Evolutionary conservation across 2,329 filamentous ascomycete genomes (phyloP).

Genomic region (Cytospora chrysosperma): DNA sequence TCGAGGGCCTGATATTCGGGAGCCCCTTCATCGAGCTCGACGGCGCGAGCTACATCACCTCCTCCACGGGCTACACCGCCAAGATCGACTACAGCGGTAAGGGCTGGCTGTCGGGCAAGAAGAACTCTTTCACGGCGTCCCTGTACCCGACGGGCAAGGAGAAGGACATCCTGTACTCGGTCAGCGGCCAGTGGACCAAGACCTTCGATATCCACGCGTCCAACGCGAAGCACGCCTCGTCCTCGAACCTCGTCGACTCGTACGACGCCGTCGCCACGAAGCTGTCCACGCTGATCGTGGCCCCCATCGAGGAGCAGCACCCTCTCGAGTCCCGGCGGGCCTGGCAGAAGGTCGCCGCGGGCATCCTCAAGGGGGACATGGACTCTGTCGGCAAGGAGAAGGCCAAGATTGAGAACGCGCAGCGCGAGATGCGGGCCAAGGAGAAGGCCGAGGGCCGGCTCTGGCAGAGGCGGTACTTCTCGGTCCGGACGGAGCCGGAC

Average conservation of each 20-base stretch:
- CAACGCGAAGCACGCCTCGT: conserved; percentile 48
- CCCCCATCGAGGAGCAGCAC: conserved; percentile 75
- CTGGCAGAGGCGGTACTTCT: conserved; percentile 88
- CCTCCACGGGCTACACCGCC: conserved; percentile 80
- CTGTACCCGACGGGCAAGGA: conserved; percentile 70
- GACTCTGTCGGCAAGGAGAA: conserved; percentile 77
- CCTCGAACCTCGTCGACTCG: conserved; percentile 51
- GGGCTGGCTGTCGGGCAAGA: conserved; percentile 93
- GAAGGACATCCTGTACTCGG: conserved; percentile 75
- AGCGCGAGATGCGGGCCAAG: conserved; percentile 62
- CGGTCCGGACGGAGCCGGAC: conserved; percentile 47
- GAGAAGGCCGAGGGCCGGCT: conserved; percentile 72
- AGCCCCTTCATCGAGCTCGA: conserved; percentile 91
- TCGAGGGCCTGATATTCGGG: conserved; percentile 86
- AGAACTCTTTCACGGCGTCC: conserved; percentile 80
- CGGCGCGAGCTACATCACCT: conserved; percentile 78
- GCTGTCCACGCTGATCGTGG: conserved; percentile 68
- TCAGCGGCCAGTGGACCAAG: conserved; percentile 88
- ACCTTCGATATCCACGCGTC: conserved; percentile 75
- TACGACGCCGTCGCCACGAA: conserved; percentile 59
- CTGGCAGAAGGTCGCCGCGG: conserved; percentile 81
- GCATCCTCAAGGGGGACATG: conserved; percentile 80
- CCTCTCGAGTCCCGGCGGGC: conserved; percentile 84
- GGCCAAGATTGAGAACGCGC: conserved; percentile 75
- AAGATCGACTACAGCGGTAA: conserved; percentile 93